Evolutionary conservation across 495 filamentous ascomycete species (phyloP), one percentile per base, ranked within the genome.

Genomic region (Mytilinidion resinicola): DNA sequence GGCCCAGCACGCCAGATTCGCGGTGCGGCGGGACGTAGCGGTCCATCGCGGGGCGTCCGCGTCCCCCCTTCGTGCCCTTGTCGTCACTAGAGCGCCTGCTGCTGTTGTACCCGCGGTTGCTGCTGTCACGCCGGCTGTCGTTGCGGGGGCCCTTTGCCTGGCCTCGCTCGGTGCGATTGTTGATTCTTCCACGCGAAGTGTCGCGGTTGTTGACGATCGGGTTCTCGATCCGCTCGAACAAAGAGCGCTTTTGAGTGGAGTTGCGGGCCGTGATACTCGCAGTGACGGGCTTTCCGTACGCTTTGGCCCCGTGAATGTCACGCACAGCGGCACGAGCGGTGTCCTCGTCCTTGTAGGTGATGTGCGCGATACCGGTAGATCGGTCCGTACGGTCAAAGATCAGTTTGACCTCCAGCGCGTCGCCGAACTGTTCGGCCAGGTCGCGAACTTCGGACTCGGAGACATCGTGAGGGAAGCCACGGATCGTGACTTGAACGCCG

Each of bases 221-320:
- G 25, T 39, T 72, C 66, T 82, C 78, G 43, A 96, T 84, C 41
- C 90, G 84, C 61, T 95, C 89, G 57, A 90, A 86, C 3, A 96
- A 78, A 53, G 86, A 78, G 59, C 76, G 80, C 60, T 69, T 74
- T 43, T 75, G 83, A 63, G 72, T 76, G 64, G 72, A 76, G 47
- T 20, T 50, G n/a, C 39, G 15, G 54, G 43, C 25, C 20, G 75
- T 77, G 46, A 79, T 17, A 93, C 67, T 14, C 91, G 74, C 1
- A n/a, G 80, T 85, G 58, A 97, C 96, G 2, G 89, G 91, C 70
- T 96, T 90, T 55, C 84, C 82, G 62, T 91, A 88, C 37, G 92
- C 92, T 72, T 96, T 96, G 57, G 91, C 91, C 50, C 89, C 88
- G 70, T 96, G 86, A 61, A 85, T 96, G 64, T 96, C 88, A 42